Base-by-base conservation (phyloP, 495 filamentous ascomycete genomes). In the Rusavskia elegans region DNA sequence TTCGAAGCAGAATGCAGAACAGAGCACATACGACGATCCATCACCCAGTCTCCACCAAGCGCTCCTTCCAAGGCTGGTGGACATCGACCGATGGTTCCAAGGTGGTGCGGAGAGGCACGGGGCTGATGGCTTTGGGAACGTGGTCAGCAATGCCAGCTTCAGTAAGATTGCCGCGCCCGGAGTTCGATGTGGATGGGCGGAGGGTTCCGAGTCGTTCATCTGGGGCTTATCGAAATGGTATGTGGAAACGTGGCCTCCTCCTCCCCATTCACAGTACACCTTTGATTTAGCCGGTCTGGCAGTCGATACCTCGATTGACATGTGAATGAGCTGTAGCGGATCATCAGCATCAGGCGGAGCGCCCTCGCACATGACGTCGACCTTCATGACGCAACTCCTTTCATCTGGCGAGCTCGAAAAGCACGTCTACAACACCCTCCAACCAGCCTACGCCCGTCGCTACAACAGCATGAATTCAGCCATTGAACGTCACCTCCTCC, bases 81-180 rank as follows among this genome's bases (percentile, higher is more conserved):
- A 89, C 56, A 70, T 95, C 40, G 87, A 94, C 61, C 67, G 81
- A 2, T 71, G 73, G 38, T 63, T 84, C 16, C 70, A 79, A 35
- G 71, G 78, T 0, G 69, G 73, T 0, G 71, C 78, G 14, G 66
- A 64, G 11, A 53, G 56, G 29, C n/a, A 40, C 14, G 53, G 51
- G 11, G 51, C 53, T 13, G 67, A 75, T 59, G 68, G 65, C 45
- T 92, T 84, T 57, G 85, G 87, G 5, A 83, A 94, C 63, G 76
- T 77, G 5, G 67, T 89, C 17, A 83, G 79, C 56, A 95, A 95
- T 65, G 86, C 81, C 19, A 84, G 77, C 16, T 95, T 95, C 66
- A 83, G 77, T 58, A 96, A 96, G 65, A 74, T 95, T 16, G 73
- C 81, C n/a, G 84, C 77, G 0, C 88, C 89, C 0, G 89, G 88